These are phyloP conservation scores for Carpinus viminea DNA, from an alignment of 306 rosid genomes.

Conservation along the genomic window DNA sequence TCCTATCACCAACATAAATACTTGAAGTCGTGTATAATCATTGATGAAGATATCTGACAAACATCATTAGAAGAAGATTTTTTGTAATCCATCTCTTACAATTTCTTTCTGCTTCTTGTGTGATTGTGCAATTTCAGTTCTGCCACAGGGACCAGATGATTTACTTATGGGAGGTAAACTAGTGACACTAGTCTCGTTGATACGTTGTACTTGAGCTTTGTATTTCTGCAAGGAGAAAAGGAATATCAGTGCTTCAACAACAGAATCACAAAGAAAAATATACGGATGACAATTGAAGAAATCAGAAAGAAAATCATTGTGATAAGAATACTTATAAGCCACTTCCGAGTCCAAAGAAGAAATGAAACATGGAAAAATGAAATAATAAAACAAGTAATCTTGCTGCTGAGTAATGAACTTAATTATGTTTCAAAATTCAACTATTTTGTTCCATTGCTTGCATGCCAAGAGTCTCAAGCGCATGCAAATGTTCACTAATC, in stretches of 20 bases:
- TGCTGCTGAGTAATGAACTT: too few species aligned
- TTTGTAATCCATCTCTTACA: not conserved
- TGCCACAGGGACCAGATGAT: not conserved
- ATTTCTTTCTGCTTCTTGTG: slow-evolving; percentile 4
- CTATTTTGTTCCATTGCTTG: too few species aligned
- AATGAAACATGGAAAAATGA: too few species aligned
- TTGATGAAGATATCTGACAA: slow-evolving; percentile 1
- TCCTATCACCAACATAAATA: slow-evolving; percentile 64
- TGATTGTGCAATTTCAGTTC: slow-evolving; percentile 11
- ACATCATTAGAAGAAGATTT: not conserved
- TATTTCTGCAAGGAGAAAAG: slow-evolving; percentile 31
- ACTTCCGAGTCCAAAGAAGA: too few species aligned
- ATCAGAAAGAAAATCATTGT: too few species aligned
- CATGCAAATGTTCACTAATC: too few species aligned
- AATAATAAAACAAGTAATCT: too few species aligned
- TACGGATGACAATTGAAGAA: too few species aligned
- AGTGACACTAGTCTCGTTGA: not conserved
- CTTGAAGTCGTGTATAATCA: slow-evolving; percentile 29
- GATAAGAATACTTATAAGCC: too few species aligned
- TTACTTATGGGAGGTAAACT: slow-evolving; percentile 4
- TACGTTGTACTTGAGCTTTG: slow-evolving; percentile 24
- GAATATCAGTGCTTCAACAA: not conserved
- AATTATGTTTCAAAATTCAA: too few species aligned
- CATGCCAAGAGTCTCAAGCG: too few species aligned
- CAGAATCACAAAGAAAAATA: not conserved